Evolutionary conservation across 2,329 filamentous ascomycete species (phyloP).

Genomic region (Beauveria caledonica): DNA sequence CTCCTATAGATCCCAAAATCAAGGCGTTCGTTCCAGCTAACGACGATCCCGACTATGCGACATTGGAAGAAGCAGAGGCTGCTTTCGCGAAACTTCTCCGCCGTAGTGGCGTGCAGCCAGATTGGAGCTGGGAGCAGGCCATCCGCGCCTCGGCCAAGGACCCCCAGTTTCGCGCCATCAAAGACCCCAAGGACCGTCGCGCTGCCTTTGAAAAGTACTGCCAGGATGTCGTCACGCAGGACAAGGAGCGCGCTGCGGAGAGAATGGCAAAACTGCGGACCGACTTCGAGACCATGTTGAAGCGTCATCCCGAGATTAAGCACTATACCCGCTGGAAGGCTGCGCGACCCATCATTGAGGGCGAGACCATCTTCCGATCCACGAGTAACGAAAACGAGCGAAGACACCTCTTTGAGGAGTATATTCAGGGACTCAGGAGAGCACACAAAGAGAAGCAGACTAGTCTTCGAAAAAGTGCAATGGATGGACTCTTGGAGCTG

Average conservation of each 20-base stretch:
- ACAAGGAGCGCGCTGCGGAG: slow-evolving; percentile 91
- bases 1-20: slow-evolving; percentile 46
- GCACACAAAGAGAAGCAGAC: slow-evolving; percentile 68
- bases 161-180: slow-evolving; percentile 84
- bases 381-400: slow-evolving; percentile 83
- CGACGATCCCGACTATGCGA: slow-evolving; percentile 70
- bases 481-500: slow-evolving; percentile 73
- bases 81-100: slow-evolving; percentile 88
- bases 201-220: slow-evolving; percentile 92
- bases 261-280: slow-evolving; percentile 82
- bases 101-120: slow-evolving; percentile 75
- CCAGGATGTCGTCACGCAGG: slow-evolving; percentile 78
- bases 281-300: slow-evolving; percentile 94
- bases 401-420: slow-evolving; percentile 87
- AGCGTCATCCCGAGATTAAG: slow-evolving; percentile 93
- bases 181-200: slow-evolving; percentile 85
- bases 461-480: slow-evolving; percentile 65
- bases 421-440: slow-evolving; percentile 77
- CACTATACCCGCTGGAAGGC: slow-evolving; percentile 97
- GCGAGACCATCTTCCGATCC: slow-evolving; percentile 90
- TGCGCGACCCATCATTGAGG: slow-evolving; percentile 85
- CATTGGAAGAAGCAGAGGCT: slow-evolving; percentile 79
- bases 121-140: slow-evolving; percentile 89
- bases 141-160: slow-evolving; percentile 83
- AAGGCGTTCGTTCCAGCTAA: slow-evolving; percentile 54